A percentile compares a stretch with the other conserved stretches of the same genome.
Conservation (phyloP, 139 green algal species). For the Chlamydomonas schloesseri region DNA sequence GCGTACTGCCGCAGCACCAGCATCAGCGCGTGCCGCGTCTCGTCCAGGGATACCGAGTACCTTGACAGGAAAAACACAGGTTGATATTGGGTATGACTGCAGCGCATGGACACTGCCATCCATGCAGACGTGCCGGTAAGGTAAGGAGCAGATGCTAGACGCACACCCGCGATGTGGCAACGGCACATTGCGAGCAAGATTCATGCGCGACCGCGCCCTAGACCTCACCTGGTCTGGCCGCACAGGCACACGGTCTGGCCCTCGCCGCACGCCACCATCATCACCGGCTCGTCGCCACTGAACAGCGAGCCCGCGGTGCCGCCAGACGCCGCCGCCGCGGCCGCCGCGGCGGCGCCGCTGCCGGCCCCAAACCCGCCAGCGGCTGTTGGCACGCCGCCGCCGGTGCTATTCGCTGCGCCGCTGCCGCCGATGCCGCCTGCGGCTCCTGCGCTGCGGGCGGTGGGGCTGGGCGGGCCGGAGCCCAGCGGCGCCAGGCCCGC, state of each 20-base stretch:
- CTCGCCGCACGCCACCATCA: slow-evolving; percentile 33
- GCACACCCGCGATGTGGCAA: too few relatives aligned
- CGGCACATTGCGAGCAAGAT: too few relatives aligned
- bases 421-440: too few relatives aligned
- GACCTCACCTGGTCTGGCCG: slow-evolving; percentile 2
- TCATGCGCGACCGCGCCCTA: too few relatives aligned
- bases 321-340: not conserved
- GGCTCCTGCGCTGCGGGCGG: too few relatives aligned
- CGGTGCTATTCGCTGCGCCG: not conserved
- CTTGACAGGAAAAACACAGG: not conserved
- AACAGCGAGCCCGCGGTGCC: not conserved
- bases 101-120: too few relatives aligned
- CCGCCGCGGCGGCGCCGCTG: not conserved
- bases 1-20: slow-evolving; percentile 39
- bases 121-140: too few relatives aligned
- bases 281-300: not conserved
- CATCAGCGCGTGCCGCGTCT: slow-evolving; percentile 33
- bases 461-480: not conserved
- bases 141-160: too few relatives aligned
- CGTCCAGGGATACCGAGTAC: slow-evolving; percentile 1
- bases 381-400: not conserved
- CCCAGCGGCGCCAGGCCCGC: not conserved
- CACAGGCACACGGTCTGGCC: slow-evolving; percentile 34
- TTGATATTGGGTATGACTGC: not conserved
- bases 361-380: not conserved